Base-by-base conservation (phyloP, 192 early-diverging fungal species). In the Funneliformis mosseae region DNA sequence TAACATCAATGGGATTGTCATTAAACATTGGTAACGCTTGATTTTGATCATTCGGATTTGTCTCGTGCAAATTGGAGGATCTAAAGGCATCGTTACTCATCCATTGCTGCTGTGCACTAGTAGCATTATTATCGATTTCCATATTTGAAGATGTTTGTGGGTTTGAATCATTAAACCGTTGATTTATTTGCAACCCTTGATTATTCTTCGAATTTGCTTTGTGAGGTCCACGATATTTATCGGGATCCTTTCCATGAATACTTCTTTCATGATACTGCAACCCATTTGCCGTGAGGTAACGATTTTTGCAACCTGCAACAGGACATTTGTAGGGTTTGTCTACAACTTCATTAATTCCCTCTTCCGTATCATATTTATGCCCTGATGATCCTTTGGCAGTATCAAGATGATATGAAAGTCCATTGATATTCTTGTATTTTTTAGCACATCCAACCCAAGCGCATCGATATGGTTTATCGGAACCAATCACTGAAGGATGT, bases 361-460 rank as follows among this genome's bases (percentile, higher is more conserved):
- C 42, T 25, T 73, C 38, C 72, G 28, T 9, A 69, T 74, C 50
- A 60, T 46, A 21, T 60, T 39, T 12, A 67, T 62, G 50, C 28
- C 63, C 77, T 25, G 72, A 74, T 27, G 43, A 50, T n/a, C 72
- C 72, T 59, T 74, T 74, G 8, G 72, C 72, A 50, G 93, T 89
- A 74, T 89, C 88, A 18, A 94, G 87, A 64, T 95, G 94, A 79
- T 95, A 95, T 81, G 93, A 90, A 5, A 95, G 85, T n/a, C 94
- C 94, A 69, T 93, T 94, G 81, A 94, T 91, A 79, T 95, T 95
- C 80, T 94, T 94, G 84, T 95, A 95, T 25, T 85, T 84, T 74
- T 92, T 92, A 39, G 87, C 84, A 61, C 94, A 95, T 8, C 87
- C 90, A 1, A 85, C 72, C 80, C 92, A 90, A 1, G 87, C 90